A percentile compares a stretch with the other conserved stretches of the same genome.
phyloP scores from a whole-genome alignment of 2,329 filamentous ascomycete genomes.

The Mycosphaerelloides madeirae region DNA sequence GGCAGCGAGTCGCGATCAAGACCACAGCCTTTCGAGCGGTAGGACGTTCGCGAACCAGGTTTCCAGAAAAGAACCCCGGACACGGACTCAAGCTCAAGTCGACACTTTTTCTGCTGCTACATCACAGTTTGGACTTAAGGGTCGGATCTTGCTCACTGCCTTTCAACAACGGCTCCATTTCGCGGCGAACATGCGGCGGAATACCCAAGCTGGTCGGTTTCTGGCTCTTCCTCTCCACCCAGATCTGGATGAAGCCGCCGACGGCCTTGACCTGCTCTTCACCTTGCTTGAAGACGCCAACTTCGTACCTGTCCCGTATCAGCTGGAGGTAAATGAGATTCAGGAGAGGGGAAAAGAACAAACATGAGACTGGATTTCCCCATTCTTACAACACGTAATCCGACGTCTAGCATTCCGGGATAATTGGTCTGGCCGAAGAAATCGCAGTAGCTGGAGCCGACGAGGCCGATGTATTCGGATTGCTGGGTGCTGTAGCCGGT shows the following conservation, averaged over 20 bases:
- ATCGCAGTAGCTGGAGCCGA: constrained; percentile 79
- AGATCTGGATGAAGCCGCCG: constrained; percentile 23
- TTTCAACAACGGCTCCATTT: constrained; percentile 30
- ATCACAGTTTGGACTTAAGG: constrained; percentile 19
- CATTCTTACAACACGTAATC: constrained; percentile 74
- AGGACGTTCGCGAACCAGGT: no score
- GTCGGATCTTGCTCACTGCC: constrained; percentile 24
- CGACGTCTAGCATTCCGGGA: constrained; percentile 75
- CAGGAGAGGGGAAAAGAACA: no score
- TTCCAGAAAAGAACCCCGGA: no score
- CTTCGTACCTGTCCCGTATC: constrained; percentile 59
- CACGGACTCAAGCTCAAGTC: no score
- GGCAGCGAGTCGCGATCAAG: no score
- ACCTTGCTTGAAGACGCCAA: constrained; percentile 76
- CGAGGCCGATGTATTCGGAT: constrained; percentile 71
- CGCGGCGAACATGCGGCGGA: constrained; percentile 50
- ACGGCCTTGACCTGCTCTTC: constrained; percentile 66
- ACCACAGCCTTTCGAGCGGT: no score
- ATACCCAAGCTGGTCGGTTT: constrained; percentile 65
- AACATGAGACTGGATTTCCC: constrained; percentile 75
- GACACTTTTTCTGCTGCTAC: no score
- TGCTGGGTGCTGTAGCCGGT: constrained; percentile 70
- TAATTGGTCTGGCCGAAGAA: constrained; percentile 74
- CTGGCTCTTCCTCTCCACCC: constrained; percentile 58
- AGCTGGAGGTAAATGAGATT: no score